Evolutionary conservation across 352 stramenopile species (phyloP), one percentile per base, ranked within the genome.

Genomic region (Pythium plurisporium): DNA sequence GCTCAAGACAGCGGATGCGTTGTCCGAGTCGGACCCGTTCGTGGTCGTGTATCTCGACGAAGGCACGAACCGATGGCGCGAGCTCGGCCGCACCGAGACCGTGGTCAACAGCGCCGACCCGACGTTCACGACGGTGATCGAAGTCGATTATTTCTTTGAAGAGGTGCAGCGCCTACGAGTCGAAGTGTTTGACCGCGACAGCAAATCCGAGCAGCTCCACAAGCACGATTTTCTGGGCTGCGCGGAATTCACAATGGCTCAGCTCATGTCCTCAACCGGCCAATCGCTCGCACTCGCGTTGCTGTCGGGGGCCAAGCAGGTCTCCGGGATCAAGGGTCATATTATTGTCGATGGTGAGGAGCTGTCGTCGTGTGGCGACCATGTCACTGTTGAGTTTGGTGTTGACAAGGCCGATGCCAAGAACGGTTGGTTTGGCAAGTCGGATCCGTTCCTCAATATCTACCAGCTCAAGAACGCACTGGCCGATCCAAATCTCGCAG

Each of bases 121-220:
- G 57, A 76, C 59, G 15, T 94, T 92, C 60, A 80, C 79, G 43
- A 87, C 70, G 25, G 73, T 73, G 7, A 79, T 94, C 40, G 67
- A 90, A 48, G 27, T 89, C 22, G 79, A 88, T 47, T 91, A 83
- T 50, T 87, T 84, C 57, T 91, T 91, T 53, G 81, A 91, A 55
- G 85, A 95, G 29, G 75, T 94, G 2, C 85, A 95, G 68, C 73
- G 76, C 11, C 58, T 95, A 33, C 66, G 80, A 20, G 63, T 95
- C 11, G 85, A 95, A 31, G 76, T 90, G 0, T 95, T 89, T 62
- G 82, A 95, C 64, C 75, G 82, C 19, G 81, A 92, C 65, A 82
- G 76, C 52, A 44, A 50, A 20, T 93, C 78, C 0, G 76, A 88
- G 26, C 73, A 65, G 55, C 65, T 91, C 15, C 72, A 62, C 4